Conservation (phyloP, 2,329 filamentous ascomycete genomes). For the Sclerotinia minor region DNA sequence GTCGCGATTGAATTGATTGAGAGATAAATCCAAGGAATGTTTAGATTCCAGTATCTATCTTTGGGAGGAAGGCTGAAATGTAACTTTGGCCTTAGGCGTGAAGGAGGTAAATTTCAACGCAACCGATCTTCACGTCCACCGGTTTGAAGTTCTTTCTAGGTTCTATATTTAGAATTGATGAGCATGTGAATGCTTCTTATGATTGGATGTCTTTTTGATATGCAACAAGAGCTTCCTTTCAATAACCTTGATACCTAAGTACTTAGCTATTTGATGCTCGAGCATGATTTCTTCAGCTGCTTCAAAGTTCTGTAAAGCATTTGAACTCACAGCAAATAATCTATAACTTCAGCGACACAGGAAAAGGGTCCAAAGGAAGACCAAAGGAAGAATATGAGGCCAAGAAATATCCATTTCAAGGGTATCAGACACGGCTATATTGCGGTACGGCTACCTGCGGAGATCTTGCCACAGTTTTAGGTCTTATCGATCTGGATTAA, state of each 20-base stretch:
- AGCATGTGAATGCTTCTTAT: neutral
- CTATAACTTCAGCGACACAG: too few relatives aligned
- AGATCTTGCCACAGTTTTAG: too few relatives aligned
- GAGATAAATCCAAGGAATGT: neutral
- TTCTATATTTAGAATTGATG: slow-evolving; percentile 9
- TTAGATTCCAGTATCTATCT: neutral
- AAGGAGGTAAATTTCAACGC: neutral
- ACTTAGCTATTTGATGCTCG: too few relatives aligned
- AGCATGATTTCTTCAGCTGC: too few relatives aligned
- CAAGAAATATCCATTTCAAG: too few relatives aligned
- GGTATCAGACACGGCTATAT: too few relatives aligned
- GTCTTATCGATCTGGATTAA: slow-evolving; percentile 2
- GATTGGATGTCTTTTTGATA: neutral
- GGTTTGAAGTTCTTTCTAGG: neutral
- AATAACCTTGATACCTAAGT: too few relatives aligned
- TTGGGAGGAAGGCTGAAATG: neutral
- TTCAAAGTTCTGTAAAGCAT: too few relatives aligned
- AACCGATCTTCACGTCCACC: neutral
- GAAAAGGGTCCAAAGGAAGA: too few relatives aligned
- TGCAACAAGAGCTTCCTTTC: neutral
- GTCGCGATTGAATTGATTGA: slow-evolving; percentile 2
- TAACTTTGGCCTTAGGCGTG: slow-evolving; percentile 14
- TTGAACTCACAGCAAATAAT: too few relatives aligned
- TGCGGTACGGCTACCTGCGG: too few relatives aligned
- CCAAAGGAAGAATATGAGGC: too few relatives aligned